Evolutionary conservation across 805 yeast species (phyloP).

Genomic region (Candida cerambycidarum): DNA sequence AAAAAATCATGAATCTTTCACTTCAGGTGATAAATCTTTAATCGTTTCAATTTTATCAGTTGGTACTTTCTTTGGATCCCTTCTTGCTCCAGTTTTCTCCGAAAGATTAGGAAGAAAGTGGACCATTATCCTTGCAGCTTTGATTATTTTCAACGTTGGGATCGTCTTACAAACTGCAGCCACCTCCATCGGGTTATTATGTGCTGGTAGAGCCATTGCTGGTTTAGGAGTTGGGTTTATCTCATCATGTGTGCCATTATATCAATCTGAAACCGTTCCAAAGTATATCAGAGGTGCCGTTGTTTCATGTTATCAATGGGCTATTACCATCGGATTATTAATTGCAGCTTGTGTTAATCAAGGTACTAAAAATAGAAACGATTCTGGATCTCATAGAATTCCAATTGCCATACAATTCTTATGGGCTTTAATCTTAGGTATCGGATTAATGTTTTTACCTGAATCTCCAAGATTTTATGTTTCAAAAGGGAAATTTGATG

Average conservation of each 20-base stretch:
- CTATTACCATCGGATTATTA: slow-evolving; percentile 48
- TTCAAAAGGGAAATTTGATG: slow-evolving; percentile 39
- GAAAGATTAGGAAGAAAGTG: slow-evolving; percentile 69
- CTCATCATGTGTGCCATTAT: slow-evolving; percentile 69
- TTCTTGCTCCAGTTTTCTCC: slow-evolving; percentile 63
- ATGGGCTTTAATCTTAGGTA: slow-evolving; percentile 36
- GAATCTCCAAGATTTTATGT: slow-evolving; percentile 51
- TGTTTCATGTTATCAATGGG: slow-evolving; percentile 45
- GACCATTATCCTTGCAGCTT: slow-evolving; percentile 60
- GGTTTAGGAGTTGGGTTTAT: slow-evolving; percentile 49
- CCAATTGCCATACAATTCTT: slow-evolving; percentile 52
- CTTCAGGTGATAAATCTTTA: slow-evolving; percentile 63
- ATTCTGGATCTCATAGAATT: slow-evolving; percentile 45
- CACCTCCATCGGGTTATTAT: slow-evolving; percentile 33
- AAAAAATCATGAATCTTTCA: slow-evolving; percentile 46
- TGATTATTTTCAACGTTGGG: slow-evolving; percentile 55
- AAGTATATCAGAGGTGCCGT: slow-evolving; percentile 62
- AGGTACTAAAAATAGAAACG: slow-evolving; percentile 33
- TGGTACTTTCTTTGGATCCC: slow-evolving; percentile 81
- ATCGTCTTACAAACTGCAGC: slow-evolving; percentile 35
- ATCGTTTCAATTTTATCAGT: slow-evolving; percentile 73
- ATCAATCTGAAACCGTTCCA: slow-evolving; percentile 77
- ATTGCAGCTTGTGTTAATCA: slow-evolving; percentile 51
- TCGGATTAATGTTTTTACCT: slow-evolving; percentile 63
- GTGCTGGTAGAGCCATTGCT: slow-evolving; percentile 46